Base-by-base conservation (phyloP, 2,329 filamentous ascomycete genomes). In the Colletotrichum trifolii region DNA sequence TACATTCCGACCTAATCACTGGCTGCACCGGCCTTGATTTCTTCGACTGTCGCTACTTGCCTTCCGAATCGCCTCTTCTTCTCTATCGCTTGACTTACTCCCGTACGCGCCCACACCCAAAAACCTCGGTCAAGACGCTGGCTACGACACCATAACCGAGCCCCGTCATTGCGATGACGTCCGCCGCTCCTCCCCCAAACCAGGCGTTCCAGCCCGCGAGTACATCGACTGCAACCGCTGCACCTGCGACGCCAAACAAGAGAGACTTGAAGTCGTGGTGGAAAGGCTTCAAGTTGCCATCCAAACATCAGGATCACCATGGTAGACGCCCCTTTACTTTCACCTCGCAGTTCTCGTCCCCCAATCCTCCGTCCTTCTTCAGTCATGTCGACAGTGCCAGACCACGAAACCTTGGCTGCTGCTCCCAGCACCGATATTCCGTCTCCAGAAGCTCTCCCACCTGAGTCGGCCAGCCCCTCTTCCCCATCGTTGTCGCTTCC, bases 261-360 rank as follows among this genome's bases (percentile, higher is more conserved):
- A 89, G 93, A 76, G 94, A 97, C 76, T 83, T 98, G 71, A 91
- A 94, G 71, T 96, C 92, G 66, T 99, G 96, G 96, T 98, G 96
- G 96, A 97, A 94, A 79, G 89, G 90, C 73, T 98, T 99, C 81
- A 96, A 96, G 81, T 87, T 91, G 58, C 82, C 85, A 49, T 79
- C 83, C 42, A 87, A 83, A 72, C 82, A 84, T 64, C 83, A 87
- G 60, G 86, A 89, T 69, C 71, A 80, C 54, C 79, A 83, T 73
- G 86, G 87, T 89, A 85, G 74, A 74, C 85, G 84, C 72, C 71
- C 69, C 67, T 74, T 69, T 67, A 69, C 66, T 70, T 69, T 62
- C 66, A 56, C 48, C 17, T 59, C 60, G 38, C 42, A 59, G 35
- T 12, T 25, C 17, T 47, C 60, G 38, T 25, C 56, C 50, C 46